Evolutionary conservation across 139 green algal genomes (phyloP).

Genomic region (Coccomyxa sp.): DNA sequence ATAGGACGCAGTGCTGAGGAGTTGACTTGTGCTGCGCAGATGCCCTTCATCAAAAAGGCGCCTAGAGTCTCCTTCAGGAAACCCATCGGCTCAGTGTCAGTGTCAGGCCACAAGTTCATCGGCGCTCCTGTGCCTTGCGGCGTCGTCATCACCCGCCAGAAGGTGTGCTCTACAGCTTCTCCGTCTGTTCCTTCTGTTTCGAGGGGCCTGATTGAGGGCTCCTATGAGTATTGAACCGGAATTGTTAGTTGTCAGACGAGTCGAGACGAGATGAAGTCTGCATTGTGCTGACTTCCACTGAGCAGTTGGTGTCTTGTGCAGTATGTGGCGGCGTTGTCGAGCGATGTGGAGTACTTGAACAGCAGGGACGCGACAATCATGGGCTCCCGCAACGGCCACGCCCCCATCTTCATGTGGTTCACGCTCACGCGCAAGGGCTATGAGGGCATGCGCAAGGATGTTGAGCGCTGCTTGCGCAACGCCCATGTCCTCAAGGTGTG

Average conservation of each 20-base stretch:
- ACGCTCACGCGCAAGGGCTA: conserved; percentile 89
- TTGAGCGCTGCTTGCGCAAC: conserved; percentile 90
- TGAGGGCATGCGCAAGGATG: conserved; percentile 78
- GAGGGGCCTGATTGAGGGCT: no score
- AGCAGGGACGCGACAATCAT: conserved; percentile 95
- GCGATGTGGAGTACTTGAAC: conserved; percentile 94
- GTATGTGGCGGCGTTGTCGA: conserved; percentile 33
- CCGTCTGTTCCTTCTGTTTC: conserved; percentile 18
- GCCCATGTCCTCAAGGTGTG: conserved; percentile 73
- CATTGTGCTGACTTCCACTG: neutral
- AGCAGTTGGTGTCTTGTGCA: neutral
- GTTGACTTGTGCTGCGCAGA: conserved; percentile 26
- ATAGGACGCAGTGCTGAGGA: neutral
- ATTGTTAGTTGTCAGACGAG: no score
- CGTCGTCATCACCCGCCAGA: conserved; percentile 79
- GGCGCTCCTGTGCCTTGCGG: conserved; percentile 88
- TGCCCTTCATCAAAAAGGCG: conserved; percentile 85
- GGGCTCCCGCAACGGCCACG: conserved; percentile 93
- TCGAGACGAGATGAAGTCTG: no score
- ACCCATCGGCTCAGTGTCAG: conserved; percentile 88
- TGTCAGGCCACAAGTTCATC: conserved; percentile 96
- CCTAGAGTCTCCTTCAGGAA: conserved; percentile 96
- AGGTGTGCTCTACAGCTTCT: conserved; percentile 19
- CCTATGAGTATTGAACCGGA: no score
- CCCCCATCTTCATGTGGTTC: conserved; percentile 96